A percentile compares a stretch with the other conserved stretches of the same genome.
Conservation (phyloP, 2,329 filamentous ascomycete species). For the Diaporthe batatas region DNA sequence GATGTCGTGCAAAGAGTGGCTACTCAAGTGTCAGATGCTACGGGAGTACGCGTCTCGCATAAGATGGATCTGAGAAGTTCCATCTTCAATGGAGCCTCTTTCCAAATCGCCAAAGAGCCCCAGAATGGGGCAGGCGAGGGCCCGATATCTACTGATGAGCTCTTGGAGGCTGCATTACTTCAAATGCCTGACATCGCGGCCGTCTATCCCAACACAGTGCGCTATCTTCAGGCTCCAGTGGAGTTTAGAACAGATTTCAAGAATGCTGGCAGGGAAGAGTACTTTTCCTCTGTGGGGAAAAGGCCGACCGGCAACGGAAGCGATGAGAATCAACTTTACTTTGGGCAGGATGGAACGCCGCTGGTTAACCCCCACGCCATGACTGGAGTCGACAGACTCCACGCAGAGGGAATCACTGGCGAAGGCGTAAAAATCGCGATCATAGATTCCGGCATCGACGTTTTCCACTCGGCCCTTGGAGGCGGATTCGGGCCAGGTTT, state of each 20-base stretch:
- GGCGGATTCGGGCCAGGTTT: conserved; percentile 8
- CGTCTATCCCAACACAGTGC: conserved; percentile 31
- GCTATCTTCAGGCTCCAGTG: conserved; percentile 19
- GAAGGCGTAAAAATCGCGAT: conserved; percentile 14
- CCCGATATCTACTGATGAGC: conserved; percentile 12
- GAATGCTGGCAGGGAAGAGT: not conserved
- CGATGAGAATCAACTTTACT: conserved; percentile 12
- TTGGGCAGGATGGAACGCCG: conserved; percentile 23
- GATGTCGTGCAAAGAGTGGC: conserved; percentile 18
- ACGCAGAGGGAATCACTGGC: conserved; percentile 15
- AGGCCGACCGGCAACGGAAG: conserved; percentile 18
- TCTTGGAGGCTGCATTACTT: conserved; percentile 21
- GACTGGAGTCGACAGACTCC: conserved; percentile 14
- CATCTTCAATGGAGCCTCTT: conserved; percentile 33
- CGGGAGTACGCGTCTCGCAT: conserved; percentile 23
- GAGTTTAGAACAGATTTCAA: not conserved
- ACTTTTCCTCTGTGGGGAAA: not conserved
- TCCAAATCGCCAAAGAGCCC: conserved; percentile 6
- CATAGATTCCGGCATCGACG: conserved; percentile 8
- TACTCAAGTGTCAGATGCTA: conserved; percentile 17
- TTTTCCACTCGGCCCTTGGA: conserved; percentile 11
- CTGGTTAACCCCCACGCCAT: conserved; percentile 8
- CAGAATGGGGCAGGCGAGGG: not conserved
- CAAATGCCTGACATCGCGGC: conserved; percentile 35
- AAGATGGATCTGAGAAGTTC: conserved; percentile 33